A percentile compares a stretch with the other conserved stretches of the same genome.
phyloP scores from a whole-genome alignment of 2,329 filamentous ascomycete species.

The Cercospora sp. region DNA sequence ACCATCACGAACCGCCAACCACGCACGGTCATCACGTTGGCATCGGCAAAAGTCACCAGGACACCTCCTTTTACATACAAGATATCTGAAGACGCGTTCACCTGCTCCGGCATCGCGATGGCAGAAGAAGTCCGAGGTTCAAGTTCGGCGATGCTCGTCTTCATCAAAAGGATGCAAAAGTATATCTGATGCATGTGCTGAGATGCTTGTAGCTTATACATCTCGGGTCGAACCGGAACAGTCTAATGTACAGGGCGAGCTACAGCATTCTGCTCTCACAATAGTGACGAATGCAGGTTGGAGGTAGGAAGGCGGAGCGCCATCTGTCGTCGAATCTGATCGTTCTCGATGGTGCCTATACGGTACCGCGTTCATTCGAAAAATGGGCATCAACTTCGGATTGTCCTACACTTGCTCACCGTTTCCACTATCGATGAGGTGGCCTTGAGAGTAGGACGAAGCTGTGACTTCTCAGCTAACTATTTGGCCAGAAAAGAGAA shows the following conservation, averaged over 20 bases:
- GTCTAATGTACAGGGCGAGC: neutral
- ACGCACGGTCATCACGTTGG: neutral
- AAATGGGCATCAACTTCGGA: neutral
- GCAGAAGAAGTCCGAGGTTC: neutral
- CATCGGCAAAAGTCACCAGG: neutral
- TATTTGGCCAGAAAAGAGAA: neutral
- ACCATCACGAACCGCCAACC: neutral
- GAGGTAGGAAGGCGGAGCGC: neutral
- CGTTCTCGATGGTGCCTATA: neutral
- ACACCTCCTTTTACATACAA: neutral
- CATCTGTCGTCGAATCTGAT: neutral
- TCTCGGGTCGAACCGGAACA: neutral
- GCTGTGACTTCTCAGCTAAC: neutral
- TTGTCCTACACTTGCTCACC: neutral
- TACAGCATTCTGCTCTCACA: neutral
- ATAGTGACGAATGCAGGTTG: neutral
- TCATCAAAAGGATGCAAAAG: neutral
- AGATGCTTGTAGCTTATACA: neutral
- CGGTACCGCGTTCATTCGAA: neutral
- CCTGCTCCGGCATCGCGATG: neutral
- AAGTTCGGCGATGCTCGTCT: neutral
- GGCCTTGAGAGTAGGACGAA: neutral
- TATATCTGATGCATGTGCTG: neutral
- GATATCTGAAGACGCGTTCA: neutral
- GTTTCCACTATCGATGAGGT: neutral